These are phyloP conservation scores for Stemphylium lycopersici DNA, from an alignment of 2,329 filamentous ascomycete species.

Conservation along the genomic window DNA sequence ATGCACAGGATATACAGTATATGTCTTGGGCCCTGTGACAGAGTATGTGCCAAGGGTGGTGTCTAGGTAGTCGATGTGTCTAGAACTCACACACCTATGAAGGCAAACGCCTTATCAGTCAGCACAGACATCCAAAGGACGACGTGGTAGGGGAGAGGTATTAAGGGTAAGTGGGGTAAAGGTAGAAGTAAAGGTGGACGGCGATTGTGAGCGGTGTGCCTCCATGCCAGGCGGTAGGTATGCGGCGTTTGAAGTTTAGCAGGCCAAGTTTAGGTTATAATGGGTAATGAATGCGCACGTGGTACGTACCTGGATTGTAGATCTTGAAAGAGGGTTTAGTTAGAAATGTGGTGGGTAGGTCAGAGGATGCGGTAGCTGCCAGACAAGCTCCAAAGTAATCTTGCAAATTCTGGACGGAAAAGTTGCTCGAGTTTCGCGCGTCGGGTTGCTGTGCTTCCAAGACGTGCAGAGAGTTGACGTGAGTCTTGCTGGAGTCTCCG, in stretches of 20 bases:
- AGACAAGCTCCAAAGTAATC: not conserved
- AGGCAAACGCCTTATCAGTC: conserved; percentile 17
- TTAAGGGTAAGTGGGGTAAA: conserved; percentile 10
- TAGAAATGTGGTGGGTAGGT: not conserved
- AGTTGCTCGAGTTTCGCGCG: not conserved
- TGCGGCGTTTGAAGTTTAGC: not conserved
- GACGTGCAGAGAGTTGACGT: not conserved
- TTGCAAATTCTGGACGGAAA: not conserved
- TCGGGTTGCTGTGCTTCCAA: not conserved
- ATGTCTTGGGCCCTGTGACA: conserved; percentile 13
- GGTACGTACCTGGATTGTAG: conserved; percentile 8
- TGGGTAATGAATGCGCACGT: not conserved
- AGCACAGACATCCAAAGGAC: conserved; percentile 9
- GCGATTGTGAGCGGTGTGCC: not conserved
- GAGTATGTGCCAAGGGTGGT: conserved; percentile 11
- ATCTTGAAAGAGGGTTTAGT: conserved; percentile 1
- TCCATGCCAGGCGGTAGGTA: not conserved
- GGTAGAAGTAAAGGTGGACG: conserved; percentile 2
- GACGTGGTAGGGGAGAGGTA: conserved; percentile 3
- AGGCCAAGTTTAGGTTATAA: not conserved
- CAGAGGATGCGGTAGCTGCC: not conserved
- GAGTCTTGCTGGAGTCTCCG: not conserved
- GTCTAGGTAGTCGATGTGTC: conserved; percentile 16
- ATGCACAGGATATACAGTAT: conserved; percentile 14
- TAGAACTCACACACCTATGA: conserved; percentile 15